Conservation (phyloP, 805 yeast species). For the Candida wancherniae region DNA sequence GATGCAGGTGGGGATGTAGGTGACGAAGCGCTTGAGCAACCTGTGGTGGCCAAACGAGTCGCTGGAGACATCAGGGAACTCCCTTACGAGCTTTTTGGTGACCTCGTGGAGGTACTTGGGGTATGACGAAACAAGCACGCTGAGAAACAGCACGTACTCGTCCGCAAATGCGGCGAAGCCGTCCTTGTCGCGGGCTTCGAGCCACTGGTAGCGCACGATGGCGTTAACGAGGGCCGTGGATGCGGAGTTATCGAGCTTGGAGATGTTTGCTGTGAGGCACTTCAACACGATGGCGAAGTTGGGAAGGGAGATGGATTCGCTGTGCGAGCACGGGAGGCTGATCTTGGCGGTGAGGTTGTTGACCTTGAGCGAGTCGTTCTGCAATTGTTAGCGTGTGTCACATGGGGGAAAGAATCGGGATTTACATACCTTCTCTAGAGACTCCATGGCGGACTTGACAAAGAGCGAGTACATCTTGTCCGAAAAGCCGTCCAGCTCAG, state of each 20-base stretch:
- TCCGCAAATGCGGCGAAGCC: constrained; percentile 34
- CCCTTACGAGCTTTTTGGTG: constrained; percentile 60
- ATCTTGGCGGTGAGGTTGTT: constrained; percentile 59
- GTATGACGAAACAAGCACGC: constrained; percentile 73
- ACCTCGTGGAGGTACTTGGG: constrained; percentile 91
- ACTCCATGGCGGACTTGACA: constrained; percentile 64
- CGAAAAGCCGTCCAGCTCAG: constrained; percentile 22
- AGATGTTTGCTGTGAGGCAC: constrained; percentile 57
- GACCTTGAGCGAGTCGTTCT: constrained; percentile 49
- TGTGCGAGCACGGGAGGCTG: constrained; percentile 44
- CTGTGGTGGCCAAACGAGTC: constrained; percentile 46
- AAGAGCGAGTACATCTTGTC: constrained; percentile 41
- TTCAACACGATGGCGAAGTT: constrained; percentile 55
- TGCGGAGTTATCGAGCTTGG: constrained; percentile 57
- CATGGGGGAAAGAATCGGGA: neutral
- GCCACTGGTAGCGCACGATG: constrained; percentile 64
- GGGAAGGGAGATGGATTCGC: constrained; percentile 49
- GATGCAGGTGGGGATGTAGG: constrained; percentile 77
- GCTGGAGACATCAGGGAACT: constrained; percentile 38
- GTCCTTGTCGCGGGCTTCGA: constrained; percentile 25
- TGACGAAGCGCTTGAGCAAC: constrained; percentile 57
- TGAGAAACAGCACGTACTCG: constrained; percentile 64
- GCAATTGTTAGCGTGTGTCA: constrained; percentile 19
- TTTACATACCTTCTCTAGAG: constrained; percentile 51
- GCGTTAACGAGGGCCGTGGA: constrained; percentile 54